Evolutionary conservation across 83 land plant species (phyloP).

Genomic region (Larix sibirica): DNA sequence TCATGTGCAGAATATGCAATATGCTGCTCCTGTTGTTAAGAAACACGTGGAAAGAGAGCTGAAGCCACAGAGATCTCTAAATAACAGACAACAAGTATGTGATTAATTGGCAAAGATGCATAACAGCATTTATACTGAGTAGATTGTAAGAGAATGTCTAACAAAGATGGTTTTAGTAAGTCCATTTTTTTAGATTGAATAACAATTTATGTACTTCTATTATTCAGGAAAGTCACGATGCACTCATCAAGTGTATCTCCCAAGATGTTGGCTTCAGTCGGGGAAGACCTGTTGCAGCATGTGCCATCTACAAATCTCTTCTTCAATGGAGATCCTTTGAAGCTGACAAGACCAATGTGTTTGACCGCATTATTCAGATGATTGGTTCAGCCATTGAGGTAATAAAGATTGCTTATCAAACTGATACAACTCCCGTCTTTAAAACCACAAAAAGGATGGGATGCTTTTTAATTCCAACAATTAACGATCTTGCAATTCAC

Average conservation of each 20-base stretch:
- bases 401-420: background rate
- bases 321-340: constrained; percentile 75
- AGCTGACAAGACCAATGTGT: constrained; percentile 64
- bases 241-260: constrained; percentile 47
- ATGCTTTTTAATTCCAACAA: background rate
- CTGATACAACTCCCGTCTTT: no score
- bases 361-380: constrained; percentile 62
- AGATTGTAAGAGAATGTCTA: constrained; percentile 1
- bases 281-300: constrained; percentile 61
- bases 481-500: background rate
- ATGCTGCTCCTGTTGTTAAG: constrained; percentile 24
- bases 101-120: background rate
- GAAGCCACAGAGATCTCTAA: constrained; percentile 70
- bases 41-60: constrained; percentile 48
- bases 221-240: constrained; percentile 70
- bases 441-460: no score
- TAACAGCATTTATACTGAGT: background rate
- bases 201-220: background rate
- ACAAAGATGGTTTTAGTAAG: background rate
- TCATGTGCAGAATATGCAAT: constrained; percentile 16
- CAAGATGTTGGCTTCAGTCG: constrained; percentile 65
- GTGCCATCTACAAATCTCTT: constrained; percentile 54
- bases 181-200: background rate
- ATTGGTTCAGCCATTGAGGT: constrained; percentile 58
- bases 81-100: constrained; percentile 81